Conservation (phyloP, 192 early-diverging fungal species). For the Kickxella alabastrina region DNA sequence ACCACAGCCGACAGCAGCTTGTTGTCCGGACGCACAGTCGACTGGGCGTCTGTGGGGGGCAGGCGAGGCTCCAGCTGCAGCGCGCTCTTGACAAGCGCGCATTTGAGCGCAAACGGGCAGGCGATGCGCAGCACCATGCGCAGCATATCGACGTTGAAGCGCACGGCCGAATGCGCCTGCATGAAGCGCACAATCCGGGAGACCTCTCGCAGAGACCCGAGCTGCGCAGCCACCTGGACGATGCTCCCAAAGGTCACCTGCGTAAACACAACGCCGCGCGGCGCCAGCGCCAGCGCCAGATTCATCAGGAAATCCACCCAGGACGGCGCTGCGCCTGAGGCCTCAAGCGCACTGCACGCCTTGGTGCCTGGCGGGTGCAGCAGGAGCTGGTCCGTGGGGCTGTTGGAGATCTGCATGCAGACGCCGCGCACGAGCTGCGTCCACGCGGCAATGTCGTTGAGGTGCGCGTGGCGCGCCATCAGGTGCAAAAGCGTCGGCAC, state of each 20-base stretch:
- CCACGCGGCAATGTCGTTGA: constrained; percentile 23
- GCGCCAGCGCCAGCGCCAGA: background rate
- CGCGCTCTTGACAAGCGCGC: background rate
- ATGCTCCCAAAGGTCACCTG: constrained; percentile 13
- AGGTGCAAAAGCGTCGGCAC: constrained; percentile 13
- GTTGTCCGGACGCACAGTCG: constrained; percentile 1
- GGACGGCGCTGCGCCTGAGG: background rate
- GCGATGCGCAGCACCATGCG: constrained; percentile 1
- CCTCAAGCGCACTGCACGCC: background rate
- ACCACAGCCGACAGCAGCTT: constrained; percentile 7
- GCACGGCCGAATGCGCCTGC: constrained; percentile 1
- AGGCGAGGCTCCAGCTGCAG: too few species aligned
- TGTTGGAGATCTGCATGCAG: constrained; percentile 2
- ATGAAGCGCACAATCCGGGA: constrained; percentile 1
- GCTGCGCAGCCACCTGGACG: background rate
- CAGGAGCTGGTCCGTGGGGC: background rate
- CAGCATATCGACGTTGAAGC: constrained; percentile 25
- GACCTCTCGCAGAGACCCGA: constrained; percentile 1
- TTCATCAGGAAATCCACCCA: constrained; percentile 21
- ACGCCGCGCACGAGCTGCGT: constrained; percentile 24
- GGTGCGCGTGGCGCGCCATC: constrained; percentile 13
- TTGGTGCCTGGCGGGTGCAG: constrained; percentile 3
- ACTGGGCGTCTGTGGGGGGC: background rate
- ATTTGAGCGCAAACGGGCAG: constrained; percentile 1
- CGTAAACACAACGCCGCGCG: constrained; percentile 5